These are phyloP conservation scores for Phyllosticta citriasiana DNA, from an alignment of 2,329 filamentous ascomycete genomes.

Conservation along the genomic window DNA sequence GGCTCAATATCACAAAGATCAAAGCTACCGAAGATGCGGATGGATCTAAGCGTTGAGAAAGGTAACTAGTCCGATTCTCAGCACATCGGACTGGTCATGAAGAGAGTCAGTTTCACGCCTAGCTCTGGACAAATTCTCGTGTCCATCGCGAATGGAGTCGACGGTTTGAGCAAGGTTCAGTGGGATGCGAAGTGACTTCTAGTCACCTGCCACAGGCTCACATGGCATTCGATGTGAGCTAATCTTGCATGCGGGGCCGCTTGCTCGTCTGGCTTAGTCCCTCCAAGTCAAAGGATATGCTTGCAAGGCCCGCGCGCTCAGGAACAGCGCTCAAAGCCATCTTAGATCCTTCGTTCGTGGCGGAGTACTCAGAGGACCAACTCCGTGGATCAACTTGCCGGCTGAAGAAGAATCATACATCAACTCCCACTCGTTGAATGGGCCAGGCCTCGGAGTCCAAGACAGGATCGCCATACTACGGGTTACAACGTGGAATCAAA, in stretches of 20 bases:
- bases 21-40: too few species aligned
- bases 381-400: background rate
- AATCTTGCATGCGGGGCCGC: background rate
- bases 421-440: background rate
- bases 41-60: too few species aligned
- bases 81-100: background rate
- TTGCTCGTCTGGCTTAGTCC: background rate
- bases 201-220: background rate
- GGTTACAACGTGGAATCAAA: background rate
- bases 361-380: background rate
- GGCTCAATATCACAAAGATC: too few species aligned
- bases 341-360: background rate
- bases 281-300: background rate
- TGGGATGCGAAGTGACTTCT: background rate
- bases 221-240: background rate
- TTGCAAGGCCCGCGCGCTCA: background rate
- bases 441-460: background rate
- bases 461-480: background rate
- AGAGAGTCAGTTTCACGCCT: background rate
- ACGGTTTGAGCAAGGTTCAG: background rate
- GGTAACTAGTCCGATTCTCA: background rate
- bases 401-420: background rate
- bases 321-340: background rate
- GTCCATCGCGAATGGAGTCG: background rate
- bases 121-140: background rate